Base-by-base conservation (phyloP, 2,329 filamentous ascomycete species). In the Aspergillus sp. region DNA sequence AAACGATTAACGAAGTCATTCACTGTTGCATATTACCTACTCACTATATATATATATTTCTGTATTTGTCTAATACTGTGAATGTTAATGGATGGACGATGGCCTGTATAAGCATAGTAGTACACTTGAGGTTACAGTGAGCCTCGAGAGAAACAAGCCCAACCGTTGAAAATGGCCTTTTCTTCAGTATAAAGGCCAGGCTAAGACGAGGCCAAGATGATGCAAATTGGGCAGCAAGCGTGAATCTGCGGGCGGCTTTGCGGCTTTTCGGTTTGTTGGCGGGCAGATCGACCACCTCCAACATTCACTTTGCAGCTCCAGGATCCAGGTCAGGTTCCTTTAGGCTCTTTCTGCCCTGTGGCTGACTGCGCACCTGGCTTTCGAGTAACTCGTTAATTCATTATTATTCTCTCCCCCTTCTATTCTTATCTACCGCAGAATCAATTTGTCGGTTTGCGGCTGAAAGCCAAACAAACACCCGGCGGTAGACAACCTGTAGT, bases 211-310 rank as follows among this genome's bases (percentile, higher is more conserved):
- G 48, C 60, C 52, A 50, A 33, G 21, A 43, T 35, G 21, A 58
- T 44, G 58, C 40, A 55, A 54, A 60, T 62, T 62, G 60, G 60
- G 60, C 60, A 62, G 60, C 60, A 60, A 62, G 44, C 46, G 23
- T 23, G 31, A 39, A 25, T 12, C 47, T 40, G 53, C 39, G 49
- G 55, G 58, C 48, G 33, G 23, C 56, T 59, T 54, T 43, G 57
- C 50, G 8, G 27, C 9, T 31, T 31, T 31, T 31, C 9, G 27
- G 27, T 9, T 31, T 31, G 27, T 31, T 60, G 57, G 49, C 51
- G 43, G 27, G 45, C 37, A 46, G 52, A 58, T 46, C 46, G 33
- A 41, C 50, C 37, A 31, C 27, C 23, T 25, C 23, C 27, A 58
- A 33, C 56, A 48, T 41, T 33, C n/a, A 50, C 21, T 14, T 27